These are phyloP conservation scores for Ceriops decandra DNA, from an alignment of 345 rosid genomes.

Conservation along the genomic window DNA sequence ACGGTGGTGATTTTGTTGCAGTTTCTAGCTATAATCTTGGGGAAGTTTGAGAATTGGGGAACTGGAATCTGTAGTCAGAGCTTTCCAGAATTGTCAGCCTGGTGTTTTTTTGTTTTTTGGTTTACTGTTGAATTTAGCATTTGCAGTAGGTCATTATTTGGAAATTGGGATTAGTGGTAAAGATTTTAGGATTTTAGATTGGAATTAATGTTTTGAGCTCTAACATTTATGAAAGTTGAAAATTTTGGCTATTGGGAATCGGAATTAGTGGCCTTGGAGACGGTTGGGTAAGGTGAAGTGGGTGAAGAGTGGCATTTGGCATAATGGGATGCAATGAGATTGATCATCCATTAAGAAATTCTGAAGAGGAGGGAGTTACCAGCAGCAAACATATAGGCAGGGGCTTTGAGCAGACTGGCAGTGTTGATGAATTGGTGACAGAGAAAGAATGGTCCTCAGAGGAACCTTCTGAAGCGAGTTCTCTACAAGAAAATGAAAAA, in stretches of 20 bases:
- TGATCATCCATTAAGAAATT: constrained; percentile 42
- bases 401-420: constrained; percentile 19
- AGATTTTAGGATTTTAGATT: background rate
- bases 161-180: background rate
- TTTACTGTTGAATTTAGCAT: background rate
- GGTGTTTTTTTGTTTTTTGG: constrained; percentile 5
- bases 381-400: constrained; percentile 26
- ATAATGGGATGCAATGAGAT: constrained; percentile 54
- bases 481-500: constrained; percentile 22
- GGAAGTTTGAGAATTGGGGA: constrained; percentile 4
- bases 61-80: constrained; percentile 6
- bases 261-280: constrained; percentile 6
- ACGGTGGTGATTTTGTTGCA: constrained; percentile 1
- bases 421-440: constrained; percentile 12
- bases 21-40: background rate
- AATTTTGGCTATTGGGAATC: constrained; percentile 3
- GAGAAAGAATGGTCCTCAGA: constrained; percentile 23
- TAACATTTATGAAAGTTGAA: constrained; percentile 4
- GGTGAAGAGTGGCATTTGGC: constrained; percentile 15
- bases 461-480: constrained; percentile 15
- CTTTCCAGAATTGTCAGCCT: constrained; percentile 9
- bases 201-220: background rate
- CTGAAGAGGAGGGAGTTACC: constrained; percentile 28
- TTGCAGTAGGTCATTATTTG: background rate
- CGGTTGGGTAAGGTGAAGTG: constrained; percentile 6